phyloP scores from a whole-genome alignment of 1,139 yeast species.

The Candida buenavistaensis region DNA sequence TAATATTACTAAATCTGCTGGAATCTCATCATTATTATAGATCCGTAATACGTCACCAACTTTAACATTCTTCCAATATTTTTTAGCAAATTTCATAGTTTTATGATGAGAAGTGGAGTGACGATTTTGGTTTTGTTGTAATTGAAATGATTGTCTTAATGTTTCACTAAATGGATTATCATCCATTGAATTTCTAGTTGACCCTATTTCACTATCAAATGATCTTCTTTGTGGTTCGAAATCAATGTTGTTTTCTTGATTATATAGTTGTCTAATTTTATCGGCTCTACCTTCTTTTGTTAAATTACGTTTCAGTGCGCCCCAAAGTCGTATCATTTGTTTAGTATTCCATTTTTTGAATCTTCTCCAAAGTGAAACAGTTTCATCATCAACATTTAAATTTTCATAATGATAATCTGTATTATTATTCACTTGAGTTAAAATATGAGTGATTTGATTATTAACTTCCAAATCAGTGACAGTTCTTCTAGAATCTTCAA shows the following conservation, averaged over 20 bases:
- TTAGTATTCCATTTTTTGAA: conserved; percentile 54
- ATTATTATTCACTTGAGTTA: conserved; percentile 21
- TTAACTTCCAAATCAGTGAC: conserved; percentile 54
- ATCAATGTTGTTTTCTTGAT: conserved; percentile 8
- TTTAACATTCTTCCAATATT: conserved; percentile 53
- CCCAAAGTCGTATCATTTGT: conserved; percentile 28
- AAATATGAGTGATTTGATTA: conserved; percentile 49
- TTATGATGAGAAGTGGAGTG: conserved; percentile 13
- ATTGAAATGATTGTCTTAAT: conserved; percentile 25
- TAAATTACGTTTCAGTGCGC: conserved; percentile 29
- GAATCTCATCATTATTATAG: conserved; percentile 57
- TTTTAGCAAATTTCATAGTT: conserved; percentile 31
- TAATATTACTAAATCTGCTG: conserved; percentile 54
- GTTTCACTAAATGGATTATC: conserved; percentile 23
- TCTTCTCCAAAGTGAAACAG: conserved; percentile 57
- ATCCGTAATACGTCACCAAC: conserved; percentile 57
- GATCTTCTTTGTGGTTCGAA: conserved; percentile 26
- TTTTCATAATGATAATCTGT: conserved; percentile 30
- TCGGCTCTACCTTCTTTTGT: conserved; percentile 41
- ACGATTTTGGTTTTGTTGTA: conserved; percentile 8
- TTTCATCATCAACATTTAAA: conserved; percentile 46
- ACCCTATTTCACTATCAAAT: conserved; percentile 31
- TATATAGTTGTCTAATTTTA: conserved; percentile 24
- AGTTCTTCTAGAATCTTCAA: conserved; percentile 58
- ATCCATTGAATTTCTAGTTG: conserved; percentile 19